These are phyloP conservation scores for Fomitopsis betulina DNA, from an alignment of 1,284 basidiomycete genomes.

Conservation along the genomic window DNA sequence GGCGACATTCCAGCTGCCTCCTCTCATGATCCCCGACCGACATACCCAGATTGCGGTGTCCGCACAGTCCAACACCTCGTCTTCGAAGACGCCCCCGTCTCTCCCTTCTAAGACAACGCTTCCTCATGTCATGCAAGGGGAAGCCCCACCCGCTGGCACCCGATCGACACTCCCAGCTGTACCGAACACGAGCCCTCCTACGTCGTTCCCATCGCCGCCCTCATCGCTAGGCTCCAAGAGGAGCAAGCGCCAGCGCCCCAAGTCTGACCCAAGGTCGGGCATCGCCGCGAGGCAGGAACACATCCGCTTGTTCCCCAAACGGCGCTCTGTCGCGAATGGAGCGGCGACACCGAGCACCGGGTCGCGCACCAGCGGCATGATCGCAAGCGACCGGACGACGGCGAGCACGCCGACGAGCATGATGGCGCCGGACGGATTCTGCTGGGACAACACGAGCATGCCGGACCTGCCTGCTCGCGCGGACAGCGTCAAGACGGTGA, in stretches of 20 bases:
- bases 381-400: neutral
- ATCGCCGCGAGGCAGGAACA: neutral
- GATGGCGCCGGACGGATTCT: neutral
- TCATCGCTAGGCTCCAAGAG: neutral
- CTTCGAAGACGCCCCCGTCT: neutral
- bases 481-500: conserved; percentile 8
- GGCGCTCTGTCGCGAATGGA: neutral
- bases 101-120: neutral
- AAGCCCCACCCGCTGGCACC: neutral
- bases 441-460: neutral
- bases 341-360: neutral
- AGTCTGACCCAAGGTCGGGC: neutral
- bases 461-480: conserved; percentile 7
- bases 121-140: neutral
- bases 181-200: neutral
- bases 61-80: neutral
- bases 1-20: neutral
- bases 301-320: neutral
- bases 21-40: neutral
- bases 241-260: neutral
- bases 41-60: neutral
- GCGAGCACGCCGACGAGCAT: conserved; percentile 1
- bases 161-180: neutral
- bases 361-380: neutral
- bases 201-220: neutral